These are phyloP conservation scores for Microcos paniculata DNA, from an alignment of 345 rosid genomes.

Conservation along the genomic window DNA sequence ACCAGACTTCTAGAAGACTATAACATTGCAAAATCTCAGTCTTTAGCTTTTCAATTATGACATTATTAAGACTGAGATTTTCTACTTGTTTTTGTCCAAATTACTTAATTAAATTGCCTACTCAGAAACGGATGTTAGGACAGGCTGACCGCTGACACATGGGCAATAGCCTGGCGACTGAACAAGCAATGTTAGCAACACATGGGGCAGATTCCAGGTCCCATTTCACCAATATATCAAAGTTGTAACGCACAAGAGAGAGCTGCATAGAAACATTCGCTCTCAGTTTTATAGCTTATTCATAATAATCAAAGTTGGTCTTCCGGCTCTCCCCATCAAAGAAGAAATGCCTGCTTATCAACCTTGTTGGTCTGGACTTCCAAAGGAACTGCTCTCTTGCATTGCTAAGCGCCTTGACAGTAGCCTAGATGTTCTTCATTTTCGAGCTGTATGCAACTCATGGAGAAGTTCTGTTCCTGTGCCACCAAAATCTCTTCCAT, in stretches of 20 bases:
- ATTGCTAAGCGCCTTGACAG: constrained; percentile 3
- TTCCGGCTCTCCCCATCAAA: background rate
- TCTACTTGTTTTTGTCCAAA: background rate
- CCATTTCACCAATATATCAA: background rate
- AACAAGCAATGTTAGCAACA: background rate
- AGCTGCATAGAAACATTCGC: background rate
- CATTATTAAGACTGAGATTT: background rate
- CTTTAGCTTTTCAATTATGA: background rate
- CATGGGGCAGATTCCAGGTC: background rate
- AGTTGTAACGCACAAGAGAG: background rate
- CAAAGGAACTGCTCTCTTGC: background rate
- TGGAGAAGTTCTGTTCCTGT: background rate
- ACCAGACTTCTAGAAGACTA: background rate
- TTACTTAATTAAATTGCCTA: background rate
- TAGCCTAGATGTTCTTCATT: constrained; percentile 2
- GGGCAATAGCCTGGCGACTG: background rate
- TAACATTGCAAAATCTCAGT: background rate
- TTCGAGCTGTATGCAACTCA: constrained; percentile 17
- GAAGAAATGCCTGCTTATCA: background rate
- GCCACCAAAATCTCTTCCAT: background rate
- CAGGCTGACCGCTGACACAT: constrained; percentile 2
- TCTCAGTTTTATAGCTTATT: background rate
- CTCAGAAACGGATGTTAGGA: background rate
- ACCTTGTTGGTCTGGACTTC: constrained; percentile 18
- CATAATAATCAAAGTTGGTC: background rate